These are phyloP conservation scores for Penicillium diatomitis DNA, from an alignment of 495 filamentous ascomycete genomes.

Conservation along the genomic window DNA sequence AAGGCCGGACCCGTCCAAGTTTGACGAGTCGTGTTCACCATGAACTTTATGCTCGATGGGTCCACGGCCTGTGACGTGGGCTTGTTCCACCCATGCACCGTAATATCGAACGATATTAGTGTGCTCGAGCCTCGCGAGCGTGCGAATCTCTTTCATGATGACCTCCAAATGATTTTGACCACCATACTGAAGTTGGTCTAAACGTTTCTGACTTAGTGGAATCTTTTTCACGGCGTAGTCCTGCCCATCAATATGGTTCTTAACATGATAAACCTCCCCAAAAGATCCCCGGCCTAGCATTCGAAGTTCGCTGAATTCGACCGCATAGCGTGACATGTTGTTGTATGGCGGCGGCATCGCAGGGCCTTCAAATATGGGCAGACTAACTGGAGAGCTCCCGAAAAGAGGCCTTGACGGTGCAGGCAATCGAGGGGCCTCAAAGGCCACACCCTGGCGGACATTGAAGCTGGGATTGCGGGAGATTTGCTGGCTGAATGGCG, in stretches of 20 bases:
- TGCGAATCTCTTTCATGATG: constrained; percentile 46
- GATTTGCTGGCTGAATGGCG: constrained; percentile 11
- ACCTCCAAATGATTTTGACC: constrained; percentile 38
- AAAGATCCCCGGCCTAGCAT: constrained; percentile 44
- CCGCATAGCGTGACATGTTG: constrained; percentile 30
- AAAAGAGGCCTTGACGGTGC: constrained; percentile 19
- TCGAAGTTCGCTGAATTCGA: constrained; percentile 34
- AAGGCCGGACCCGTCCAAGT: constrained; percentile 4
- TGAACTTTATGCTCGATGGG: constrained; percentile 10
- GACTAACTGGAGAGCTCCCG: constrained; percentile 28
- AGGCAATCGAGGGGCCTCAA: constrained; percentile 12
- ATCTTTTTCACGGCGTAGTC: constrained; percentile 48
- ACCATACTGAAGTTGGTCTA: constrained; percentile 38
- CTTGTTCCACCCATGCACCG: constrained; percentile 43
- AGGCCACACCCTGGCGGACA: constrained; percentile 16
- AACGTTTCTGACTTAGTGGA: constrained; percentile 36
- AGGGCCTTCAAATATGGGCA: constrained; percentile 23
- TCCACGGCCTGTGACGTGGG: constrained; percentile 17
- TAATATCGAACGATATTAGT: constrained; percentile 47
- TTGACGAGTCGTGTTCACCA: constrained; percentile 11
- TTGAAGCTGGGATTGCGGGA: constrained; percentile 11
- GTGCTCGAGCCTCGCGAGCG: constrained; percentile 45
- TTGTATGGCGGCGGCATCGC: constrained; percentile 9
- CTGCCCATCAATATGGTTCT: constrained; percentile 42
- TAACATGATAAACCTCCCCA: constrained; percentile 44